Conservation (phyloP, 192 early-diverging fungal species). For the Chytriomyces confervae region DNA sequence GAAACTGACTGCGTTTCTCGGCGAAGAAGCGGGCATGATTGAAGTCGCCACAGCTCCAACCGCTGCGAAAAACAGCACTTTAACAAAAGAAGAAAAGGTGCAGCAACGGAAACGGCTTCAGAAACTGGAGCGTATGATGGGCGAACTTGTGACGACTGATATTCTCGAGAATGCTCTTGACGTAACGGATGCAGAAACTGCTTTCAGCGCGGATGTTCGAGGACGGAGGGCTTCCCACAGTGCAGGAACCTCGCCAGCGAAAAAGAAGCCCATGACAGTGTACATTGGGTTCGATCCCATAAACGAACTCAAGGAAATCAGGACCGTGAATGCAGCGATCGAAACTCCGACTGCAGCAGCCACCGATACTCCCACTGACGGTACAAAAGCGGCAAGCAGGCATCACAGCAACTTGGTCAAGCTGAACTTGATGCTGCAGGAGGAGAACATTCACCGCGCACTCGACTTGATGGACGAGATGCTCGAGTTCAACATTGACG, state of each 20-base stretch:
- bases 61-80: neutral
- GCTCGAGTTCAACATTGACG: conserved; percentile 5
- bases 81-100: conserved; percentile 8
- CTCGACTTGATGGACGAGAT: conserved; percentile 25
- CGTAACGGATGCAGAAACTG: neutral
- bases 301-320: neutral
- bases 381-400: neutral
- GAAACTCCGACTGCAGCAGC: neutral
- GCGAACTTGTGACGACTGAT: conserved; percentile 13
- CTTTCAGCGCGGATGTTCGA: neutral
- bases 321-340: neutral
- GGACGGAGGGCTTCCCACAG: neutral
- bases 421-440: neutral
- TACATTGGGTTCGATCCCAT: neutral
- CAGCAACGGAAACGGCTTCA: conserved; percentile 2
- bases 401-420: conserved; percentile 2
- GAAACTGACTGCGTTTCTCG: conserved; percentile 21
- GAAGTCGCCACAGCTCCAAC: neutral
- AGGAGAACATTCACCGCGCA: conserved; percentile 10
- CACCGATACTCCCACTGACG: neutral
- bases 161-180: conserved; percentile 8
- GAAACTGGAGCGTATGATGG: conserved; percentile 12
- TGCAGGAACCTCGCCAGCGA: neutral
- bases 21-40: conserved; percentile 14
- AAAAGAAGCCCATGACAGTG: neutral